Base-by-base conservation (phyloP, 768 basidiomycete genomes). In the Albatrellus ellisii region DNA sequence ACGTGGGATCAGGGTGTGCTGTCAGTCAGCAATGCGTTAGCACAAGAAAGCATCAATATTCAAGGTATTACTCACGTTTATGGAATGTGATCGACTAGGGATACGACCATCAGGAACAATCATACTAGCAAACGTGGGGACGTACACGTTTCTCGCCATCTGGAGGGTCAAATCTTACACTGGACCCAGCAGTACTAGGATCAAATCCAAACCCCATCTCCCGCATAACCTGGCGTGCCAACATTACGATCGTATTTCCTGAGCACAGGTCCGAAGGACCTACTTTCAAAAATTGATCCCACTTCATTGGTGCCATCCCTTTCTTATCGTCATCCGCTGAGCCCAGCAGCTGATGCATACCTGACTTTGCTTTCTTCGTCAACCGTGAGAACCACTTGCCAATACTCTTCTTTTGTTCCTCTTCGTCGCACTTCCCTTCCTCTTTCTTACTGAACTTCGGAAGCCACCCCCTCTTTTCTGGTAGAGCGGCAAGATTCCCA, bases 391-490 rank as follows among this genome's bases (percentile, higher is more conserved):
- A 46, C 47, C 47, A 49, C 6, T 39, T 29, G 21, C 47, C 26
- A 18, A 51, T 35, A 21, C 68, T 45, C 49, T 56, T 56, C 45
- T 61, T 54, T 44, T 69, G 63, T 32, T 63, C 58, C 4, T 53
- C 42, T 20, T 44, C 57, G 36, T 59, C 53, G 45, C 67, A 63
- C 33, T 61, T 42, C 53, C 52, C 52, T n/a, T 41, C 56, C 35
- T 60, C 53, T 8, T 59, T 52, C 61, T 67, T 53, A 33, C 48
- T 62, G 26, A 80, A 66, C 45, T 68, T 71, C 17, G 70, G 67
- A 41, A 79, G 67, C 38, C 83, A 59, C 5, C 74, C 63, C 45
- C 59, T 61, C 51, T 65, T 62, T 43, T 60, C 61, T 10, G 62
- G 54, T 6, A 67, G 60, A 10, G 69, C 59, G 35, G 73, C 73